Evolutionary conservation across 768 basidiomycete genomes (phyloP).

Genomic region (Royoungia palumana): DNA sequence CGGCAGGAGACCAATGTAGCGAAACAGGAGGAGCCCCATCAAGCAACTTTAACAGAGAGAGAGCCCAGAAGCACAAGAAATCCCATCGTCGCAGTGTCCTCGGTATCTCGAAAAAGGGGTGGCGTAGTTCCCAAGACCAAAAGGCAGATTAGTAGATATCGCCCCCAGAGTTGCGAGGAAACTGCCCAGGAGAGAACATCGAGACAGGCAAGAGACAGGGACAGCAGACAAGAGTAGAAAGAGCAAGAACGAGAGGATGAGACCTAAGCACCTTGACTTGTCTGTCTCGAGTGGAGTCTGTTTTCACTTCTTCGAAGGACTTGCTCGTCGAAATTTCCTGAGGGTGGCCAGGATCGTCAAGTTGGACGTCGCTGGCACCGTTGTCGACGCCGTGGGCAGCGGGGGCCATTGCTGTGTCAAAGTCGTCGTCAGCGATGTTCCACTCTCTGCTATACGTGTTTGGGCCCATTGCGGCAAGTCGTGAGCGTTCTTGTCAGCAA

Average conservation of each 20-base stretch:
- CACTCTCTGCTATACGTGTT: slow-evolving; percentile 36
- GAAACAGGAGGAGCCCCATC: slow-evolving; percentile 9
- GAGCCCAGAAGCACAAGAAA: slow-evolving; percentile 29
- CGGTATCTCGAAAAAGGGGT: slow-evolving; percentile 25
- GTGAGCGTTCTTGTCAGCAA: neutral
- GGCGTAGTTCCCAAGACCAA: slow-evolving; percentile 21
- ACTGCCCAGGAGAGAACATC: slow-evolving; percentile 17
- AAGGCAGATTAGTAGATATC: slow-evolving; percentile 19
- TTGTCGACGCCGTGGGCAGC: slow-evolving; percentile 43
- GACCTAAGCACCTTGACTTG: slow-evolving; percentile 87
- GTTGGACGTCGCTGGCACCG: slow-evolving; percentile 42
- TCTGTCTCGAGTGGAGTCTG: slow-evolving; percentile 61
- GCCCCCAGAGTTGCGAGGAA: slow-evolving; percentile 16
- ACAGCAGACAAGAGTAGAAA: slow-evolving; percentile 24
- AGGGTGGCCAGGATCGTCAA: slow-evolving; percentile 22
- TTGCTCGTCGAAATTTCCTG: slow-evolving; percentile 16
- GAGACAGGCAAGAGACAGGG: slow-evolving; percentile 16
- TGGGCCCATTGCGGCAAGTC: slow-evolving; percentile 21
- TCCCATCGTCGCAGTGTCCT: slow-evolving; percentile 26
- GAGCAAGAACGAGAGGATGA: slow-evolving; percentile 39
- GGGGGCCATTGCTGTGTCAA: slow-evolving; percentile 44
- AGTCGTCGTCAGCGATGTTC: slow-evolving; percentile 45
- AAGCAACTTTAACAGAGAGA: slow-evolving; percentile 19
- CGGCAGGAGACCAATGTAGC: slow-evolving; percentile 36
- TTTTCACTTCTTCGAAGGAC: slow-evolving; percentile 42